Percentiles rank a stretch among this genome's conserved stretches.
These are phyloP conservation scores for Cryptosporidium tyzzeri DNA, from an alignment of 169 alveolate species.

Conservation along the genomic window DNA sequence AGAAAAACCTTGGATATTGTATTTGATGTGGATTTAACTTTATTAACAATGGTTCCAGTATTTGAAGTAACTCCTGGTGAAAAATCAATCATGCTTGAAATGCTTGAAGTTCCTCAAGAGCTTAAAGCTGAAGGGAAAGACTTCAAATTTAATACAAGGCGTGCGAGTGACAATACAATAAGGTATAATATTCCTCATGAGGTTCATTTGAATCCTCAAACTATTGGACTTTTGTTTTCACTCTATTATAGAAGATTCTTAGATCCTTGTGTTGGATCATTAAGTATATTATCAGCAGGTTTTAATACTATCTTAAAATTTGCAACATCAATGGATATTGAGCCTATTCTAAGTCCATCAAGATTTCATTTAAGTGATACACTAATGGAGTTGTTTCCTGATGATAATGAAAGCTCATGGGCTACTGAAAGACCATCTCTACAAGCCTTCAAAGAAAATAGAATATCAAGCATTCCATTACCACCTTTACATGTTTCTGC, in stretches of 20 bases:
- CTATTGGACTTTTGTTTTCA: conserved; percentile 69
- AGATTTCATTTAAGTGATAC: conserved; percentile 60
- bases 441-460: conserved; percentile 23
- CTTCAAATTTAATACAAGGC: conserved; percentile 17
- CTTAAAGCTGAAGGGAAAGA: conserved; percentile 12
- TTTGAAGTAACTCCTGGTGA: conserved; percentile 43
- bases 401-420: conserved; percentile 51
- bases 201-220: conserved; percentile 58
- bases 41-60: conserved; percentile 64
- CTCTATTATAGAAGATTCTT: conserved; percentile 54
- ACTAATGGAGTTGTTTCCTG: conserved; percentile 50
- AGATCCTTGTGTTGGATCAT: conserved; percentile 74
- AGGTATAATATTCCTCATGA: conserved; percentile 70
- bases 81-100: conserved; percentile 54
- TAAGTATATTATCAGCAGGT: conserved; percentile 58
- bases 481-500: conserved; percentile 34
- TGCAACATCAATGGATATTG: conserved; percentile 59
- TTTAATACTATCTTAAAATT: conserved; percentile 56
- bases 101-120: conserved; percentile 52
- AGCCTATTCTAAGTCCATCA: conserved; percentile 48
- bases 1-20: conserved; percentile 66
- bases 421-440: conserved; percentile 74
- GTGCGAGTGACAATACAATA: conserved; percentile 32
- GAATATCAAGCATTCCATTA: conserved; percentile 36
- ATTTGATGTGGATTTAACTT: conserved; percentile 62